Evolutionary conservation across 1,284 basidiomycete species (phyloP).

Genomic region (Anthracocystis panici-leucophaei): DNA sequence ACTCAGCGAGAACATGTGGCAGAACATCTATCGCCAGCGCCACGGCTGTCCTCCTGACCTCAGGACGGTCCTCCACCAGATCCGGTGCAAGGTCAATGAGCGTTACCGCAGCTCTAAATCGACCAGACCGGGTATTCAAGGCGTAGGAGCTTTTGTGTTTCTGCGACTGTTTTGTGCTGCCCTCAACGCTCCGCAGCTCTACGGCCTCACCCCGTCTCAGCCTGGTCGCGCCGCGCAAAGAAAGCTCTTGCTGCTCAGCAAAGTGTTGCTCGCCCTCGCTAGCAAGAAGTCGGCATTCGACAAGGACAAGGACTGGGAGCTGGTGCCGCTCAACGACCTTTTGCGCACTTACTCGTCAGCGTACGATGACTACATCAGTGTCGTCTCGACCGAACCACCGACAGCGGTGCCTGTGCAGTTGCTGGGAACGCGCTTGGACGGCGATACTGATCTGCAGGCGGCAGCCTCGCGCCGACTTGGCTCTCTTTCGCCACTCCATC

Average conservation of each 20-base stretch:
- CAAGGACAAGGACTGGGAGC: slow-evolving; percentile 60
- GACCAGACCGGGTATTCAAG: slow-evolving; percentile 58
- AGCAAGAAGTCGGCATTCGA: slow-evolving; percentile 57
- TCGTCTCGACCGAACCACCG: slow-evolving; percentile 56
- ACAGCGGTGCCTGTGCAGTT: slow-evolving; percentile 23
- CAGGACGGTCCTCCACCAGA: slow-evolving; percentile 47
- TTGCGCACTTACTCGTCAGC: slow-evolving; percentile 49
- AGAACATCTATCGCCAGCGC: slow-evolving; percentile 58
- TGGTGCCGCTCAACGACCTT: slow-evolving; percentile 51
- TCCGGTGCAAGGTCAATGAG: slow-evolving; percentile 57
- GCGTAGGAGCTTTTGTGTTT: slow-evolving; percentile 63
- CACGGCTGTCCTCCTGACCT: slow-evolving; percentile 61
- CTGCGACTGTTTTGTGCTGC: slow-evolving; percentile 63
- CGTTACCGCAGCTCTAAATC: slow-evolving; percentile 39
- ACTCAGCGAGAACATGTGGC: slow-evolving; percentile 55
- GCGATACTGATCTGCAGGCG: slow-evolving; percentile 47
- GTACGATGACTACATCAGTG: slow-evolving; percentile 63
- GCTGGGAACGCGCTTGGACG: slow-evolving; percentile 43
- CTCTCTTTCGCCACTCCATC: slow-evolving; percentile 45
- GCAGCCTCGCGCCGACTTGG: slow-evolving; percentile 23
- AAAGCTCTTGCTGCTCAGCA: slow-evolving; percentile 55
- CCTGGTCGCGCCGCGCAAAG: slow-evolving; percentile 28
- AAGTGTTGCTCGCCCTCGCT: slow-evolving; percentile 58
- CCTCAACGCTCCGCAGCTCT: slow-evolving; percentile 60
- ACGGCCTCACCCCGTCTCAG: slow-evolving; percentile 52